Evolutionary conservation across 345 rosid species (phyloP), one percentile per base, ranked within the genome.

Genomic region (Syzygium aqueum): DNA sequence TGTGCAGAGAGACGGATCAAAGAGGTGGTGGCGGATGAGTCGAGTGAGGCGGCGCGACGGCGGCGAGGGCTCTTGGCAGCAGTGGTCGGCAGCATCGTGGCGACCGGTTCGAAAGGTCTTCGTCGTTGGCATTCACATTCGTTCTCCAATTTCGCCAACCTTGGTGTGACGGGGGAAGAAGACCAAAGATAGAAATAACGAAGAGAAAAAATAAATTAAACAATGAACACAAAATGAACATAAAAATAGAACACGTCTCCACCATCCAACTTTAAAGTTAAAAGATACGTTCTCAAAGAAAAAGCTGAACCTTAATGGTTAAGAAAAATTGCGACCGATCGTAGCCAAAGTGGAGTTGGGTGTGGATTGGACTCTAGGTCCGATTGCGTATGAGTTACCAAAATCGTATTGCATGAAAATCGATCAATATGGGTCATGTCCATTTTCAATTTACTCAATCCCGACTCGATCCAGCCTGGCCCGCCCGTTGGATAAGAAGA

Each of bases 331-430:
- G 0, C 5, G 1, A 9, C 37, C 5, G 9, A 19, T 19, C 17
- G 6, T 0, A 19, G 12, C 8, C 7, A 0, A 73, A 1, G 40
- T 9, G 5, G 7, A 10, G 2, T 21, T 1, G 0, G 0, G 5
- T 3, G 0, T 22, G 3, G 4, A 10, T 33, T 8, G 3, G 4
- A 19, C 0, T 17, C 0, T 5, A 73, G 5, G 5, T 5, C 22
- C 2, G 5, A 0, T 10, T 6, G 0, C 2, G 7, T 10, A 37
- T 6, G 0, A 1, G 1, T 9, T 0, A 17, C 14, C 21, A 73
- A 73, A 73, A 10, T 33, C 21, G 5, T 1, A 37, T 0, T 0
- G 1, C 82, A 21, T 10, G 1, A 73, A 37, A 1, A 0, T 9
- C 27, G 2, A 22, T 22, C 27, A 8, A 54, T 54, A 54, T 54